These are phyloP conservation scores for Suaeda aralocaspica DNA, from an alignment of 148 eudicot species.

Conservation along the genomic window DNA sequence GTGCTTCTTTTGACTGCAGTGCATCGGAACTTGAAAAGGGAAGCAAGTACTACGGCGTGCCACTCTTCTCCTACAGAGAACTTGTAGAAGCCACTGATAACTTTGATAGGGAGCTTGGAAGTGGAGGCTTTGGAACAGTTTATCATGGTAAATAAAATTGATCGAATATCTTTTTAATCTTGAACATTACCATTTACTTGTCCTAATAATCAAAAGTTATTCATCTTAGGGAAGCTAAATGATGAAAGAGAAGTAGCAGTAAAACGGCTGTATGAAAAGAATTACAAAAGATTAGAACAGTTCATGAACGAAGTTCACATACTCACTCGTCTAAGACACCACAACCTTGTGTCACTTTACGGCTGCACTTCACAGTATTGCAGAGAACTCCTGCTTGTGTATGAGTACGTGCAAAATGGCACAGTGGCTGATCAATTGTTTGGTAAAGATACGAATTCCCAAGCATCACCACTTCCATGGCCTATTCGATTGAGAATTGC, in stretches of 20 bases:
- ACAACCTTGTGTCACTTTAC: conserved; percentile 45
- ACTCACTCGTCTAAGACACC: conserved; percentile 40
- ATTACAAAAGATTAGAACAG: conserved; percentile 34
- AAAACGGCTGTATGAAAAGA: conserved; percentile 51
- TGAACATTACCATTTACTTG: too few relatives aligned
- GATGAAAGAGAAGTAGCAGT: conserved; percentile 59
- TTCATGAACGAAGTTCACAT: conserved; percentile 50
- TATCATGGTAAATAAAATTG: conserved; percentile 48
- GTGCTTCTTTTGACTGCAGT: conserved; percentile 12
- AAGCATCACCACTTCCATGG: conserved; percentile 34
- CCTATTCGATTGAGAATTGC: conserved; percentile 46
- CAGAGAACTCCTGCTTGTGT: conserved; percentile 50
- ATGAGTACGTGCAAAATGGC: conserved; percentile 54
- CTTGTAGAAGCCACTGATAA: conserved; percentile 43
- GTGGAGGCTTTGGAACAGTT: conserved; percentile 58
- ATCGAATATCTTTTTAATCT: too few relatives aligned
- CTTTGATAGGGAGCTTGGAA: conserved; percentile 48
- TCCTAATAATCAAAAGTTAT: too few relatives aligned
- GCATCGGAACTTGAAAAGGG: conserved; percentile 30
- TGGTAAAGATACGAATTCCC: conserved; percentile 21
- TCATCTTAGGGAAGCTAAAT: conserved; percentile 36
- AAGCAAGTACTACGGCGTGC: conserved; percentile 28
- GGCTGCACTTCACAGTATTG: conserved; percentile 55
- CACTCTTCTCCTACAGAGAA: conserved; percentile 46
- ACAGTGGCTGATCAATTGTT: conserved; percentile 56